phyloP scores from a whole-genome alignment of 768 basidiomycete genomes.

The Amanita subjunquillea region DNA sequence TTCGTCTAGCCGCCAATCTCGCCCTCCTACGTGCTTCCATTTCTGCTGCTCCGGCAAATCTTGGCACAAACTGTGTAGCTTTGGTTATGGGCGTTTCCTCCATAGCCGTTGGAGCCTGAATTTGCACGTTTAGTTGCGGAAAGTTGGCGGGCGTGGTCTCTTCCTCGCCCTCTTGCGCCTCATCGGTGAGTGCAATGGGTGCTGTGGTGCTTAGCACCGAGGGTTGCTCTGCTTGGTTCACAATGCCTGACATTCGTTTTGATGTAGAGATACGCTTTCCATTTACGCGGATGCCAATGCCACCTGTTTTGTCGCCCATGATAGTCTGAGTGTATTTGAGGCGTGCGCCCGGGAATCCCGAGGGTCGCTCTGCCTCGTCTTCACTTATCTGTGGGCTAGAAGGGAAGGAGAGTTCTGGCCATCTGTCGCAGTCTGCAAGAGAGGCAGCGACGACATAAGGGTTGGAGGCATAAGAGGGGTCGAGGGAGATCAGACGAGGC shows the following conservation, averaged over 20 bases:
- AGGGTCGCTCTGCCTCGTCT: conserved; percentile 46
- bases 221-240: conserved; percentile 21
- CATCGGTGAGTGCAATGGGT: conserved; percentile 17
- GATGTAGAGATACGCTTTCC: conserved; percentile 50
- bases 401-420: conserved; percentile 77
- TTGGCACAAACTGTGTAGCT: conserved; percentile 57
- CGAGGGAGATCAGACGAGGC: conserved; percentile 68
- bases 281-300: conserved; percentile 65
- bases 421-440: conserved; percentile 67
- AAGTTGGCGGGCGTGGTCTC: conserved; percentile 13
- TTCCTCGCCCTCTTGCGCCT: conserved; percentile 16
- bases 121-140: conserved; percentile 25
- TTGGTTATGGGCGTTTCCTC: conserved; percentile 39
- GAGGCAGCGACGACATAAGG: conserved; percentile 75
- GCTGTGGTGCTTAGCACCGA: conserved; percentile 20
- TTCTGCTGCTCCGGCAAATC: conserved; percentile 76
- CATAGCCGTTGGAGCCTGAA: conserved; percentile 28
- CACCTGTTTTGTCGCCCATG: conserved; percentile 65
- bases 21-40: conserved; percentile 67
- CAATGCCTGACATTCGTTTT: conserved; percentile 34
- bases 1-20: conserved; percentile 56
- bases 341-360: conserved; percentile 38
- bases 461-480: conserved; percentile 68
- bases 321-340: conserved; percentile 88
- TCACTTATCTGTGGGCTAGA: conserved; percentile 65